Evolutionary conservation across 768 basidiomycete species (phyloP).

Genomic region (Lactifluus volemus): DNA sequence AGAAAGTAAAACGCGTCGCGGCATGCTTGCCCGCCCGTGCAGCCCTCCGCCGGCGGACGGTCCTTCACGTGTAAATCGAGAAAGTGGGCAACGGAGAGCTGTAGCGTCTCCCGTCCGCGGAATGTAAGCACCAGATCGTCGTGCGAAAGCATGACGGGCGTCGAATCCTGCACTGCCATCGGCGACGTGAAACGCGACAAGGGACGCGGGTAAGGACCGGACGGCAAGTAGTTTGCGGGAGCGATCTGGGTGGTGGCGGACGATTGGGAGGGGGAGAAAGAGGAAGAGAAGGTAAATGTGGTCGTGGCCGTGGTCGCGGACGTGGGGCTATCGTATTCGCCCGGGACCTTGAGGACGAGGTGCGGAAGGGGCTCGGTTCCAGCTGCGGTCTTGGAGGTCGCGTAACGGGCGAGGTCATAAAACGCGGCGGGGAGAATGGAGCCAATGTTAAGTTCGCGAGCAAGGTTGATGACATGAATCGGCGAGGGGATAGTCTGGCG

Average conservation of each 20-base stretch:
- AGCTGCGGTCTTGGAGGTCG: conserved; percentile 54
- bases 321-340: neutral
- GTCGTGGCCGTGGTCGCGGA: neutral
- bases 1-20: conserved; percentile 69
- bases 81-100: conserved; percentile 54
- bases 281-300: conserved; percentile 5
- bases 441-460: conserved; percentile 50
- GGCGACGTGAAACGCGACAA: conserved; percentile 12
- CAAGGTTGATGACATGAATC: conserved; percentile 60
- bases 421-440: conserved; percentile 60
- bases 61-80: conserved; percentile 45
- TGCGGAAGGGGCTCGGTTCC: conserved; percentile 36
- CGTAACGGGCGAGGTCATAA: conserved; percentile 68
- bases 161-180: conserved; percentile 9
- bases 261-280: neutral
- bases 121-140: conserved; percentile 37
- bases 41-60: conserved; percentile 40
- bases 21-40: conserved; percentile 39
- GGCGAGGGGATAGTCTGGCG: conserved; percentile 56
- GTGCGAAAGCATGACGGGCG: conserved; percentile 28
- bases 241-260: neutral
- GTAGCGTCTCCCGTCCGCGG: conserved; percentile 55
- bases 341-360: conserved; percentile 4
- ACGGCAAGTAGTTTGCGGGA: neutral
- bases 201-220: conserved; percentile 18